Base-by-base conservation (phyloP, 2,329 filamentous ascomycete genomes). In the Madurella fahalii region DNA sequence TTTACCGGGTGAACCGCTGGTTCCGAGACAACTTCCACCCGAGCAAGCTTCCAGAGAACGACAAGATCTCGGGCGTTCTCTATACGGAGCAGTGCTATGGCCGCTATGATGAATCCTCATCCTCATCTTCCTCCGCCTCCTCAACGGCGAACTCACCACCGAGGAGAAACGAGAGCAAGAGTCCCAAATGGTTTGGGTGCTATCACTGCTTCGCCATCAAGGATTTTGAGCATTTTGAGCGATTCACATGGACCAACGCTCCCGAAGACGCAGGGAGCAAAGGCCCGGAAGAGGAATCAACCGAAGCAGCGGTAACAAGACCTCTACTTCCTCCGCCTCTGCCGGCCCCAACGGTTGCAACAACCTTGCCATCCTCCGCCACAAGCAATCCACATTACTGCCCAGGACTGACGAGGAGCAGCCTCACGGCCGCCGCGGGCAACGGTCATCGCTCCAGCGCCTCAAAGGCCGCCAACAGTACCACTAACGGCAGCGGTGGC, bases 341-440 rank as follows among this genome's bases (percentile, higher is more conserved):
- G 20, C 17, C 8, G 4, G 2, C 34, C 13, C 46, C 44, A 2
- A 40, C 51, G 3, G 12, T 30, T 1, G 25, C 52, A 20, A 20
- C 30, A 45, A 25, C 15, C n/a, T 40, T 44, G 16, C 16, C 25
- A n/a, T 40, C 13, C 11, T 20, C 54, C 9, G 40, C 56, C 9
- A 39, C 57, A 2, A 44, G 52, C 4, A 64, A 63, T 40, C 62
- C 60, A 0, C 56, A 63, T 47, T 63, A 64, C 54, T 60, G 62
- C 46, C 61, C 62, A 5, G 60, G 45, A 20, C 44, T 64, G 16
- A 63, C 61, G 1, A 20, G 58, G 15, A 60, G 41, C 41, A 61
- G 55, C 20, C 52, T 64, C 40, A 50, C 56, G 7, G 43, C 54
- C 30, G 17, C 31, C 2, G 37, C 52, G 15, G 15, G 16, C 11